phyloP scores from a whole-genome alignment of 179 eudicot genomes.

The Corrigiola litoralis region DNA sequence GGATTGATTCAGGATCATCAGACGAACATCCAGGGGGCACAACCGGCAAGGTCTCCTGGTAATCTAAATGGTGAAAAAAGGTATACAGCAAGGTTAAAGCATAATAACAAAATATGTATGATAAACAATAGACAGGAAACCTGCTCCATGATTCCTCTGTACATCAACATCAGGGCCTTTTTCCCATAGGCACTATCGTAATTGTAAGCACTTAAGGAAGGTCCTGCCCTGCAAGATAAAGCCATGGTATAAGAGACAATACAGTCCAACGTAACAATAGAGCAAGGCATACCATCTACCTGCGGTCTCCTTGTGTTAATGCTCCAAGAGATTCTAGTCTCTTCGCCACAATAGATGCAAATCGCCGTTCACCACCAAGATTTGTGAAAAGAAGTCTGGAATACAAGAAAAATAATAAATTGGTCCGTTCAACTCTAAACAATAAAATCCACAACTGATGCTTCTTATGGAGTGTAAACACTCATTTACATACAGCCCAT shows the following conservation, averaged over 20 bases:
- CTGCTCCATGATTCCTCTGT: slow-evolving; percentile 90
- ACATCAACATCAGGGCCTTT: slow-evolving; percentile 65
- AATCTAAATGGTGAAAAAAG: not conserved
- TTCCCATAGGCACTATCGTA: slow-evolving; percentile 89
- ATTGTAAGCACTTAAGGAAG: slow-evolving; percentile 75
- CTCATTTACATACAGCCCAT: not conserved
- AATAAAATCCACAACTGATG: not conserved
- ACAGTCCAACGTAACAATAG: not conserved
- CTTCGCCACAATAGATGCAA: slow-evolving; percentile 99
- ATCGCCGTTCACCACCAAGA: slow-evolving; percentile 98
- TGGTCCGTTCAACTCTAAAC: not conserved
- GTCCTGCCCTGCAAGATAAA: slow-evolving; percentile 80
- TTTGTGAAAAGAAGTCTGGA: slow-evolving; percentile 85
- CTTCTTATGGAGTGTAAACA: not conserved
- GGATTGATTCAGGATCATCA: slow-evolving; percentile 70
- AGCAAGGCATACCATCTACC: slow-evolving; percentile 44
- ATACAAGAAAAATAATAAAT: not conserved
- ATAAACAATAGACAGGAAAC: slow-evolving; percentile 26
- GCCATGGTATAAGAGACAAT: not conserved
- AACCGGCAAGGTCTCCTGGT: slow-evolving; percentile 83
- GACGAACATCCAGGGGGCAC: slow-evolving; percentile 91
- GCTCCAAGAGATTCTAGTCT: slow-evolving; percentile 97
- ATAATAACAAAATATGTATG: not conserved
- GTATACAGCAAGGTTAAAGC: not conserved
- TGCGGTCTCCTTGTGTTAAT: slow-evolving; percentile 95